Base-by-base conservation (phyloP, 2,329 filamentous ascomycete genomes). In the Polytolypa hystricis region DNA sequence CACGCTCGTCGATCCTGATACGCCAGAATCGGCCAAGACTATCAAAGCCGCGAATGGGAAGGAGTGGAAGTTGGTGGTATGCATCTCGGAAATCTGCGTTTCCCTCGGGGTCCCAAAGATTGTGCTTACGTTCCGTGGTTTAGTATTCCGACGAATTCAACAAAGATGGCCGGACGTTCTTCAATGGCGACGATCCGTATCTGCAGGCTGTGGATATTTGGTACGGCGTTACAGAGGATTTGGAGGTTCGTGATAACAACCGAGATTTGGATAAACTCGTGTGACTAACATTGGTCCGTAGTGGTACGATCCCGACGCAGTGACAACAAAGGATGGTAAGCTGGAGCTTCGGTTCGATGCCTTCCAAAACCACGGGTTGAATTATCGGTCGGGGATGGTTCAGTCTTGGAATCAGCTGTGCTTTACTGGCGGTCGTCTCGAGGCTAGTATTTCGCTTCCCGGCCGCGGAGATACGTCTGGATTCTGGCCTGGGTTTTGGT, bases 401-500 rank as follows among this genome's bases (percentile, higher is more conserved):
- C 78, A 83, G 49, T 80, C 74, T 8, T 83, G 79, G 79, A 83
- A 83, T 54, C 74, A 81, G 52, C 53, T 83, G 37, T 81, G 79
- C 56, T 83, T 82, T 62, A 81, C 79, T 42, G 77, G 78, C 20
- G 79, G 79, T 3, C 70, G 78, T 32, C 52, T 84, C 10, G 79
- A 84, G 58, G 77, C 77, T 14, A 79, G 75, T 49, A 74, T 83
- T 35, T 83, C 79, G 3, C 62, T 84, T 4, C 79, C 79, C 10
- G 79, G 79, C 11, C 60, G 66, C 31, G 79, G 79, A 30, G 75
- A 81, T 44, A 70, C 74, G 10, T 68, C 74, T 38, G 79, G 79
- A 39, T 79, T 83, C 57, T 84, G 79, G 79, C 79, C 79, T 28
- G 79, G 79, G 56, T 80, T 82, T 56, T 84, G 79, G 79, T 68